Percentiles rank a stretch among this genome's conserved stretches.
These are phyloP conservation scores for Puccinia polysora DNA, from an alignment of 1,284 basidiomycete genomes.

Conservation along the genomic window DNA sequence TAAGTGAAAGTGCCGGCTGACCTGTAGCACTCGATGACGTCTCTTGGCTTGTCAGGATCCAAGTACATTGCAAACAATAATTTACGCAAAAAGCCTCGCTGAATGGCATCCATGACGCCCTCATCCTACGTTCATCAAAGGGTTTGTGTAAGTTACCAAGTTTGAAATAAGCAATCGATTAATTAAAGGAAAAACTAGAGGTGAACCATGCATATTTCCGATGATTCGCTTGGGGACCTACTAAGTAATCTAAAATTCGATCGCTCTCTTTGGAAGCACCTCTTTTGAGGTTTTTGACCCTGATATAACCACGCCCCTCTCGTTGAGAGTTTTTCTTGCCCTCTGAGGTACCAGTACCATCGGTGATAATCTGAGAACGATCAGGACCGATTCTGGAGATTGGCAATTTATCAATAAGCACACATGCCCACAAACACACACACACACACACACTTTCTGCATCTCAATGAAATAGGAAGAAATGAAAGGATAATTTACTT, in stretches of 20 bases:
- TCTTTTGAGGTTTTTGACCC: constrained; percentile 28
- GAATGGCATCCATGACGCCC: constrained; percentile 42
- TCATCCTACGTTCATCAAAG: constrained; percentile 21
- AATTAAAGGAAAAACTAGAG: too few relatives aligned
- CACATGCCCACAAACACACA: background rate
- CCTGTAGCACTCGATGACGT: constrained; percentile 42
- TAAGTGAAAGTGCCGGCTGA: background rate
- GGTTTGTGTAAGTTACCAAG: too few relatives aligned
- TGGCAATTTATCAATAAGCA: background rate
- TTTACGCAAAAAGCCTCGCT: constrained; percentile 38
- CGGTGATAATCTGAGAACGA: constrained; percentile 22
- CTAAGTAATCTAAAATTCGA: constrained; percentile 35
- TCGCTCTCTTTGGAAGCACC: constrained; percentile 36
- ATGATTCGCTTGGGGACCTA: background rate
- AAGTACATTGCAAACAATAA: constrained; percentile 43
- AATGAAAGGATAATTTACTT: constrained; percentile 23
- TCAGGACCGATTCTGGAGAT: constrained; percentile 40
- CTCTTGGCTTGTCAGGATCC: constrained; percentile 38
- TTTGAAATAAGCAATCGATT: too few relatives aligned
- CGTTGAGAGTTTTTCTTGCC: background rate
- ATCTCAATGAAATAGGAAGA: background rate
- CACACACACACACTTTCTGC: background rate
- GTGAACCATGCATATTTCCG: background rate
- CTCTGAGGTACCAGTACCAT: background rate
- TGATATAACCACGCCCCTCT: constrained; percentile 38